A percentile compares a stretch with the other conserved stretches of the same genome.
Conservation (phyloP, 2,329 filamentous ascomycete genomes). For the Fragosphaeria purpurea region DNA sequence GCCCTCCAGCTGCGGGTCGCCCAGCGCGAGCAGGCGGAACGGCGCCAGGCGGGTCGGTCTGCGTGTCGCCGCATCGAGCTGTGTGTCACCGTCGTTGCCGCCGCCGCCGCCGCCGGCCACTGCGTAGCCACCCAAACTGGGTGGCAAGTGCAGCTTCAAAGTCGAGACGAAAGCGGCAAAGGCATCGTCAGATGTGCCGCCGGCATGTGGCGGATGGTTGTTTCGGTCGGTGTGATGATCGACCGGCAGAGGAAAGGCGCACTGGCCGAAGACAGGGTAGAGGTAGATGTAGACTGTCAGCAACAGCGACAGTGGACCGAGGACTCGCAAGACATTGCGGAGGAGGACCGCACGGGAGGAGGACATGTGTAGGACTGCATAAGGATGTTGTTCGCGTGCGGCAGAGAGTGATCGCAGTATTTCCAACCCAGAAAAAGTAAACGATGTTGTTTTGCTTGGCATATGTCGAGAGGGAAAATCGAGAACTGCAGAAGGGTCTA, state of each 20-base stretch:
- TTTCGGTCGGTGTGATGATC: constrained; percentile 5
- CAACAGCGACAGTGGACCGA: constrained; percentile 56
- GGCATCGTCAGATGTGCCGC: constrained; percentile 2
- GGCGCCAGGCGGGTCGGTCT: constrained; percentile 42
- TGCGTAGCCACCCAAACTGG: neutral
- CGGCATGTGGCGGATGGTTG: constrained; percentile 2
- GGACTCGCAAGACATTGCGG: constrained; percentile 45
- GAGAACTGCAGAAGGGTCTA: no score
- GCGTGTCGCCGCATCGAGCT: constrained; percentile 9
- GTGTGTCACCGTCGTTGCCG: no score
- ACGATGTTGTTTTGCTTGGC: no score
- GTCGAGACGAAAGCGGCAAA: constrained; percentile 29
- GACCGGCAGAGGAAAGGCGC: constrained; percentile 60
- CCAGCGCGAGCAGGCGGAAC: constrained; percentile 78
- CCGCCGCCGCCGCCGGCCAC: constrained; percentile 1
- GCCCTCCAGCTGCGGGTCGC: constrained; percentile 89
- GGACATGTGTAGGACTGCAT: constrained; percentile 38
- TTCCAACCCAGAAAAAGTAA: no score
- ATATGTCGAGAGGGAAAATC: no score
- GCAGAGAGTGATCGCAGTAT: no score
- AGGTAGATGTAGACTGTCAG: constrained; percentile 74
- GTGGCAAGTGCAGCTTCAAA: constrained; percentile 25
- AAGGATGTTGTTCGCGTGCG: no score
- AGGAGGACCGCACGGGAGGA: constrained; percentile 34
- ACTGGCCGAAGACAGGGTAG: constrained; percentile 72